Percentiles rank a stretch among this genome's conserved stretches.
These are phyloP conservation scores for Trichoderma oligosporum DNA, from an alignment of 2,329 filamentous ascomycete genomes.

Conservation along the genomic window DNA sequence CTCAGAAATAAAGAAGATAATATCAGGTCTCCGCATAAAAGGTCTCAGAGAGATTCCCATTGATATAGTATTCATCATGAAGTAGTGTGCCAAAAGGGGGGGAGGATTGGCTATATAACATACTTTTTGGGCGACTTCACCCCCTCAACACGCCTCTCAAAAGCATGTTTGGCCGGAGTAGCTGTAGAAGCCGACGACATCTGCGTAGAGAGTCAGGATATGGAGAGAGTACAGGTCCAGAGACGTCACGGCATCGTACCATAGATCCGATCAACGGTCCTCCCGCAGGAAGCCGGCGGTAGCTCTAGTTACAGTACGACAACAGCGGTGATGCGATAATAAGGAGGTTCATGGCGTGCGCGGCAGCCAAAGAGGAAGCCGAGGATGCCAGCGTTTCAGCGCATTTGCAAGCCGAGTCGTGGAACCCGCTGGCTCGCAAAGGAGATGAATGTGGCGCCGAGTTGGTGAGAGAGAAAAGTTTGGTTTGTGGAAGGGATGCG, in stretches of 20 bases:
- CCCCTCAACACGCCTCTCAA: conserved; percentile 77
- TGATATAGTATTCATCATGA: conserved; percentile 82
- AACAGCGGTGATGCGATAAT: conserved; percentile 2
- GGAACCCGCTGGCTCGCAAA: conserved; percentile 13
- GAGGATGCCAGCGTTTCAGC: conserved; percentile 19
- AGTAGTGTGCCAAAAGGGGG: conserved; percentile 13
- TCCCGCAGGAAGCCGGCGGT: conserved; percentile 17
- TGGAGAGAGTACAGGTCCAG: conserved; percentile 8
- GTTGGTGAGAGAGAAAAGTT: conserved; percentile 7
- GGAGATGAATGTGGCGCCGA: neutral
- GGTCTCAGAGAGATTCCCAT: conserved; percentile 99
- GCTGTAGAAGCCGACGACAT: conserved; percentile 70
- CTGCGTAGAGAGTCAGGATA: conserved; percentile 36
- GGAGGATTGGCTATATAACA: conserved; percentile 35
- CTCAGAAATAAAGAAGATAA: conserved; percentile 55
- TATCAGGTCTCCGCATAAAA: conserved; percentile 82
- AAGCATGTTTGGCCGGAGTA: conserved; percentile 66
- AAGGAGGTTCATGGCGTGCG: conserved; percentile 17
- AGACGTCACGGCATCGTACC: conserved; percentile 19
- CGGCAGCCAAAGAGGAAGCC: conserved; percentile 22
- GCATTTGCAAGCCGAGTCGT: conserved; percentile 23
- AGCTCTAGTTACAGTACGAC: conserved; percentile 18
- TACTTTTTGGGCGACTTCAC: conserved; percentile 89
- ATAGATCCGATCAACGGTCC: conserved; percentile 19
- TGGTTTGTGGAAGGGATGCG: conserved; percentile 13